These are phyloP conservation scores for Suillus ampliporus DNA, from an alignment of 768 basidiomycete genomes.

Conservation along the genomic window DNA sequence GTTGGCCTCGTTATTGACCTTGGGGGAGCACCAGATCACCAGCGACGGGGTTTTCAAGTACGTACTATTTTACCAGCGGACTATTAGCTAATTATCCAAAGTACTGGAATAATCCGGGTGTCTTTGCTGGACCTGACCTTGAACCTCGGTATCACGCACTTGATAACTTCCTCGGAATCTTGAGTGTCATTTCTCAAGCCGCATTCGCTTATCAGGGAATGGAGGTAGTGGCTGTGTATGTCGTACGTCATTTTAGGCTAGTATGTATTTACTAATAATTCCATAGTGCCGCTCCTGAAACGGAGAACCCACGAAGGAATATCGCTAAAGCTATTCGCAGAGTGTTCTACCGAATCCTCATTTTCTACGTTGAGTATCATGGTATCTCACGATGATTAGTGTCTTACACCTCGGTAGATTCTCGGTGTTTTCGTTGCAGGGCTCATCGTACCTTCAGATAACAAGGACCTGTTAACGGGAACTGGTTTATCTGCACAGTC, in stretches of 20 bases:
- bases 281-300: constrained; percentile 74
- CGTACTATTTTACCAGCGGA: constrained; percentile 1
- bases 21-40: constrained; percentile 58
- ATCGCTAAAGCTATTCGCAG: constrained; percentile 75
- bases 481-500: constrained; percentile 70
- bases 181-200: constrained; percentile 59
- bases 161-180: constrained; percentile 35
- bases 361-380: constrained; percentile 65
- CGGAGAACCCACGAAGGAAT: constrained; percentile 76
- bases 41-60: constrained; percentile 72
- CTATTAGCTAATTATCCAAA: constrained; percentile 34
- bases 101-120: constrained; percentile 53
- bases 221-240: constrained; percentile 45
- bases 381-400: background rate
- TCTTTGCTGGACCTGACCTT: constrained; percentile 36
- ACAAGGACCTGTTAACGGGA: constrained; percentile 48
- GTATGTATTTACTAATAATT: background rate
- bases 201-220: constrained; percentile 63
- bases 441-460: constrained; percentile 75
- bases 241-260: constrained; percentile 12
- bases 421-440: constrained; percentile 73
- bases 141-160: constrained; percentile 12
- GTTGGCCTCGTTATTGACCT: constrained; percentile 74
- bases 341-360: constrained; percentile 79
- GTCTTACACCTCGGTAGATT: constrained; percentile 44